Evolutionary conservation across 2,329 filamentous ascomycete genomes (phyloP).

Genomic region (Cyclaneusma minus): DNA sequence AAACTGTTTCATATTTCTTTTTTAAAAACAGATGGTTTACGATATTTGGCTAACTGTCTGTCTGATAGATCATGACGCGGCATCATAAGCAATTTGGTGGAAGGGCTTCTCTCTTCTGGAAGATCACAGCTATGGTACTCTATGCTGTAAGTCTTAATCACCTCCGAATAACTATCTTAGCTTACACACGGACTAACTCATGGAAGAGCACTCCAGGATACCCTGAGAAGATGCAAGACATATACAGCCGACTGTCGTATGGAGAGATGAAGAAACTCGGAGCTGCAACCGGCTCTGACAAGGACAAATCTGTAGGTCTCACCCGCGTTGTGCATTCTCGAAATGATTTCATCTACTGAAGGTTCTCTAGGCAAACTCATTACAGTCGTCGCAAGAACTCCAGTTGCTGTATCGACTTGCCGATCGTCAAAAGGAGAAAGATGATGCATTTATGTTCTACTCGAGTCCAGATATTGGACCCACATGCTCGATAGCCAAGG

Average conservation of each 20-base stretch:
- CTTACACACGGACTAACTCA: conserved; percentile 5
- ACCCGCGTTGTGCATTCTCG: not conserved
- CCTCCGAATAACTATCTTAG: not conserved
- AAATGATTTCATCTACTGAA: not conserved
- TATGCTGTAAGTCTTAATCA: conserved; percentile 13
- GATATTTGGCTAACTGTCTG: too few species aligned
- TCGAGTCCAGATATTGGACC: conserved; percentile 15
- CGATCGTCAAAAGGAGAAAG: conserved; percentile 10
- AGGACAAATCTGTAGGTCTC: conserved; percentile 12
- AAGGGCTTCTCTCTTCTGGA: conserved; percentile 20
- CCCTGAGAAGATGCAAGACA: conserved; percentile 13
- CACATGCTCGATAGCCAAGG: conserved; percentile 17
- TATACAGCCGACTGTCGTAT: conserved; percentile 15
- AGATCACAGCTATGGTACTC: conserved; percentile 16
- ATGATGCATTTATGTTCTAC: conserved; percentile 14
- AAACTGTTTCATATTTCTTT: too few species aligned
- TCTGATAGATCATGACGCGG: too few species aligned
- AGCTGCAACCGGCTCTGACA: conserved; percentile 10
- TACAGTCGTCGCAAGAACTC: conserved; percentile 19
- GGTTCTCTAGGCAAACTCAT: conserved; percentile 9
- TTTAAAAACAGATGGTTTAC: too few species aligned
- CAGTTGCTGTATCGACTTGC: conserved; percentile 16
- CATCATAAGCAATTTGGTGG: too few species aligned
- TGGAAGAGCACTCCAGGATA: conserved; percentile 10
- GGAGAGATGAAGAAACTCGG: conserved; percentile 17